phyloP scores from a whole-genome alignment of 768 basidiomycete species.

The Lactarius sanguifluus region DNA sequence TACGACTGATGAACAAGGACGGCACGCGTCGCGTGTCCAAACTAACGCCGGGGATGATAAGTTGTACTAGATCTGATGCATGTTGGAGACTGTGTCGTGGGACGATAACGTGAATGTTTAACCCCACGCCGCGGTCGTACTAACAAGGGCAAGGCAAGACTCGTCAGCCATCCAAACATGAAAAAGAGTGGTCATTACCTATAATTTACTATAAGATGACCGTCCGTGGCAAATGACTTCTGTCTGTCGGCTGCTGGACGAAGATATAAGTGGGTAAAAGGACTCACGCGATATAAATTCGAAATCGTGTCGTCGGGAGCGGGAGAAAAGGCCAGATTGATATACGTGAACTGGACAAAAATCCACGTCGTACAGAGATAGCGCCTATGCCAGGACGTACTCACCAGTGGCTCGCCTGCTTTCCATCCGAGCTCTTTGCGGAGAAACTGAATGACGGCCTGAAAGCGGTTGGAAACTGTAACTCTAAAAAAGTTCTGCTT shows the following conservation, averaged over 20 bases:
- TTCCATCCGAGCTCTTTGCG: slow-evolving; percentile 89
- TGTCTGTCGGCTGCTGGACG: slow-evolving; percentile 1
- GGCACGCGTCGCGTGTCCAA: slow-evolving; percentile 6
- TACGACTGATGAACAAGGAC: not conserved
- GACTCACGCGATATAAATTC: slow-evolving; percentile 61
- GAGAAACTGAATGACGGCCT: slow-evolving; percentile 92
- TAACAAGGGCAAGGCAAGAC: slow-evolving; percentile 29
- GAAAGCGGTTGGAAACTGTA: slow-evolving; percentile 89
- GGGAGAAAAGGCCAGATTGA: slow-evolving; percentile 75
- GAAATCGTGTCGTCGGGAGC: slow-evolving; percentile 75
- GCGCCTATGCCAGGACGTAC: slow-evolving; percentile 31
- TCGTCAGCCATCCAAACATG: slow-evolving; percentile 7
- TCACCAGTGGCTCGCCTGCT: slow-evolving; percentile 77
- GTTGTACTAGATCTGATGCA: slow-evolving; percentile 18
- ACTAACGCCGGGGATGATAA: slow-evolving; percentile 8
- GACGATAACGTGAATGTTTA: slow-evolving; percentile 31
- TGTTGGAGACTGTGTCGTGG: not conserved
- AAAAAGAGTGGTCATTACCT: slow-evolving; percentile 39
- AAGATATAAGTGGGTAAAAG: not conserved
- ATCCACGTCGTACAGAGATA: not conserved
- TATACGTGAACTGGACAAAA: slow-evolving; percentile 62
- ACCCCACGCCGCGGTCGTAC: slow-evolving; percentile 63
- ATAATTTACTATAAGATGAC: slow-evolving; percentile 67
- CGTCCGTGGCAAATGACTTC: slow-evolving; percentile 61
- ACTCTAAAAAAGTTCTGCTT: slow-evolving; percentile 99